phyloP scores from a whole-genome alignment of 1,284 basidiomycete species.

The Malassezia restricta region DNA sequence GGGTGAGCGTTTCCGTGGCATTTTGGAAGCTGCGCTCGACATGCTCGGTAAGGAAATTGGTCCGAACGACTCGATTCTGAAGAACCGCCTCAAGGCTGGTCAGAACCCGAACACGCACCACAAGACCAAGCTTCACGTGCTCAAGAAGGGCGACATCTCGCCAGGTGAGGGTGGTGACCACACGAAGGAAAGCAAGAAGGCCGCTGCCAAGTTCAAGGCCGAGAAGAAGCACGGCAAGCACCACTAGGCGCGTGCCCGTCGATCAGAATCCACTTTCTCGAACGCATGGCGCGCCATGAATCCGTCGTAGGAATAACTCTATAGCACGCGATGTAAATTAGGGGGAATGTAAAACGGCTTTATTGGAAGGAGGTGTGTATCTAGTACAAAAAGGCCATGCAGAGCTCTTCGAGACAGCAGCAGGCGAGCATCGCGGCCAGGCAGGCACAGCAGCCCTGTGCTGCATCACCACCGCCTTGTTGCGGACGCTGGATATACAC shows the following conservation, averaged over 20 bases:
- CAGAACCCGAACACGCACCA: conserved; percentile 17
- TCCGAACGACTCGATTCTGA: conserved; percentile 8
- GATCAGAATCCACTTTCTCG: neutral
- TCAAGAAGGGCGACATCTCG: conserved; percentile 1
- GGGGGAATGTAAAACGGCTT: no score
- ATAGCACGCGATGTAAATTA: no score
- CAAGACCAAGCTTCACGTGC: neutral
- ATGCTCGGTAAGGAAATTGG: conserved; percentile 18
- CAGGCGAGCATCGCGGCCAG: conserved; percentile 19
- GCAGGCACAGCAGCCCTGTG: conserved; percentile 22
- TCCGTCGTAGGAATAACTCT: no score
- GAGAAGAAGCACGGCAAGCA: neutral
- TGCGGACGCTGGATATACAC: conserved; percentile 26
- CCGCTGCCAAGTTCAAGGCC: neutral
- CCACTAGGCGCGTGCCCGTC: neutral
- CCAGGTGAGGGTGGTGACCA: conserved; percentile 15
- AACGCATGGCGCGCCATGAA: neutral
- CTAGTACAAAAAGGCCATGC: neutral
- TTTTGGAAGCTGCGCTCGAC: conserved; percentile 6
- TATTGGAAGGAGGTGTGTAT: no score
- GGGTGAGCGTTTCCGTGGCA: conserved; percentile 9
- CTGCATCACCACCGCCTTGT: conserved; percentile 17
- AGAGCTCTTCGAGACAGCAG: conserved; percentile 24
- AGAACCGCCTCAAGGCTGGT: neutral
- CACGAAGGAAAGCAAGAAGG: conserved; percentile 3